phyloP scores from a whole-genome alignment of 805 yeast genomes.

The Candida ficus region DNA sequence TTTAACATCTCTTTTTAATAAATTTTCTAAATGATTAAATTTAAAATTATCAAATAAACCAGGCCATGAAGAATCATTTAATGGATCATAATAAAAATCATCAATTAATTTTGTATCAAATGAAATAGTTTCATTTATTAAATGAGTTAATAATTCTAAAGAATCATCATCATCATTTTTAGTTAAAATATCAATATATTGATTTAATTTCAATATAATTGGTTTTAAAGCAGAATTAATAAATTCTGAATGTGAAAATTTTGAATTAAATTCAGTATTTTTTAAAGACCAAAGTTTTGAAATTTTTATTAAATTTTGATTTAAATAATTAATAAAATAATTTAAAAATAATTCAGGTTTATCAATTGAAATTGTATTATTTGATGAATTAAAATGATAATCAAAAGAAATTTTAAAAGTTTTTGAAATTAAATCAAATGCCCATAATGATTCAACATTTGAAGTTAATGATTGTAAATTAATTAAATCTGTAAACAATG shows the following conservation, averaged over 20 bases:
- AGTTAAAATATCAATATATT: slow-evolving; percentile 22
- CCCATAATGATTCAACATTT: slow-evolving; percentile 46
- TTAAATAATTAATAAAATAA: slow-evolving; percentile 43
- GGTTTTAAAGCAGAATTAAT: slow-evolving; percentile 35
- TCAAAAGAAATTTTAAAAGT: slow-evolving; percentile 45
- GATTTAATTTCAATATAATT: slow-evolving; percentile 36
- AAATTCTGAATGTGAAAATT: slow-evolving; percentile 34
- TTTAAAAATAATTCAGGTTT: slow-evolving; percentile 50
- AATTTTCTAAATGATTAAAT: slow-evolving; percentile 31
- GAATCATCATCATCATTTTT: slow-evolving; percentile 15
- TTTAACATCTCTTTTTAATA: slow-evolving; percentile 45
- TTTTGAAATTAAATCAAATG: slow-evolving; percentile 38
- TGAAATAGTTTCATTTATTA: slow-evolving; percentile 35
- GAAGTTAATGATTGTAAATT: slow-evolving; percentile 15
- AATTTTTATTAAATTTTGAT: slow-evolving; percentile 34
- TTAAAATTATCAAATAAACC: slow-evolving; percentile 22
- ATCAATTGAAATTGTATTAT: slow-evolving; percentile 40
- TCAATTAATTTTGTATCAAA: slow-evolving; percentile 32
- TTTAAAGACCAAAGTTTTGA: slow-evolving; percentile 35
- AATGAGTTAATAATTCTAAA: slow-evolving; percentile 23
- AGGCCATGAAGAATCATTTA: slow-evolving; percentile 27
- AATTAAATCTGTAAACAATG: slow-evolving; percentile 11
- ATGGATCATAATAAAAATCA: slow-evolving; percentile 37
- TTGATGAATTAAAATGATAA: slow-evolving; percentile 45
- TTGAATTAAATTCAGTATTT: slow-evolving; percentile 21